A percentile compares a stretch with the other conserved stretches of the same genome.
Evolutionary conservation across 768 basidiomycete species (phyloP).

Genomic region (Pulveroboletus sp.): DNA sequence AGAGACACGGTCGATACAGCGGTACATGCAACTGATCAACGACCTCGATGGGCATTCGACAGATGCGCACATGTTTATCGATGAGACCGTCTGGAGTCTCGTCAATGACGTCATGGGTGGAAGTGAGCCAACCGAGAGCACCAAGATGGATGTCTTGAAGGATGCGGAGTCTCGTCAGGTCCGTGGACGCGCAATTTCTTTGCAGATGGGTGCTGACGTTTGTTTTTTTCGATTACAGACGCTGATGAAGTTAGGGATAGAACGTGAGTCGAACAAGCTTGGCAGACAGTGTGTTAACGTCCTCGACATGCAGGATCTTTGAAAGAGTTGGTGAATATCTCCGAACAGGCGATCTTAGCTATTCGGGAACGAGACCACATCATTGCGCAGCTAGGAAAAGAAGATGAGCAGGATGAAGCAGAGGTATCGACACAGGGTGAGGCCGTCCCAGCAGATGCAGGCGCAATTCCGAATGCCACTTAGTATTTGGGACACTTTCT

Average conservation of each 20-base stretch:
- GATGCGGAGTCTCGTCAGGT: constrained; percentile 43
- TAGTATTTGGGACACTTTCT: background rate
- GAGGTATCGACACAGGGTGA: background rate
- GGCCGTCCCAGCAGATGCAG: background rate
- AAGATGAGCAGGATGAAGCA: constrained; percentile 4
- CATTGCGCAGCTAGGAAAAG: constrained; percentile 6
- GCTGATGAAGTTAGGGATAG: constrained; percentile 41
- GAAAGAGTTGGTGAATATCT: constrained; percentile 29
- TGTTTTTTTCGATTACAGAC: constrained; percentile 24
- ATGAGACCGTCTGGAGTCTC: constrained; percentile 29
- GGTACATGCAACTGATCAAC: constrained; percentile 36
- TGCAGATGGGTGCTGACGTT: background rate
- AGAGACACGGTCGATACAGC: constrained; percentile 36
- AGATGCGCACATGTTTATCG: constrained; percentile 1
- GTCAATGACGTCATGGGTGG: constrained; percentile 38
- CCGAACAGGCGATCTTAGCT: constrained; percentile 31
- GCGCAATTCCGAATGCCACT: background rate
- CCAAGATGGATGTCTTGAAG: constrained; percentile 39
- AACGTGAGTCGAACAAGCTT: constrained; percentile 33
- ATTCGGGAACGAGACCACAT: constrained; percentile 30
- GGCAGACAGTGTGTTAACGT: background rate
- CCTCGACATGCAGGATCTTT: constrained; percentile 27
- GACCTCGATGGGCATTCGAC: constrained; percentile 8
- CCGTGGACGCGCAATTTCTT: constrained; percentile 5
- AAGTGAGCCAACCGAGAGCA: constrained; percentile 28